phyloP scores from a whole-genome alignment of 1,284 basidiomycete genomes.

The Fomitopsis schrenkii region DNA sequence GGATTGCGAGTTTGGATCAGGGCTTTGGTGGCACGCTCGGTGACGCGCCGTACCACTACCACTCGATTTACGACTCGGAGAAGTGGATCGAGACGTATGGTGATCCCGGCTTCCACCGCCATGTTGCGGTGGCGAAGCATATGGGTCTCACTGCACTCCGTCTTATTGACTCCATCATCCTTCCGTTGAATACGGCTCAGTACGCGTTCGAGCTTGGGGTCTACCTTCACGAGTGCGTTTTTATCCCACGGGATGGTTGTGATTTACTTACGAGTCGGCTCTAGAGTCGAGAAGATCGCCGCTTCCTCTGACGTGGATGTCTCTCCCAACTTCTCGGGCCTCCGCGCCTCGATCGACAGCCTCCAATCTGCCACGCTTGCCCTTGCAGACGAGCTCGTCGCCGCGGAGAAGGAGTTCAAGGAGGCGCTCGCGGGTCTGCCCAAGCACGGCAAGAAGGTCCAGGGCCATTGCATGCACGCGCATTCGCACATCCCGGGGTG shows the following conservation, averaged over 20 bases:
- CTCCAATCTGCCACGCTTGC: slow-evolving; percentile 48
- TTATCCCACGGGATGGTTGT: not conserved
- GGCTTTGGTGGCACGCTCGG: slow-evolving; percentile 43
- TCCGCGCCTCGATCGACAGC: slow-evolving; percentile 44
- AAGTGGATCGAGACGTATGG: slow-evolving; percentile 69
- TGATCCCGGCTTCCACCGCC: slow-evolving; percentile 67
- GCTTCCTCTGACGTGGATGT: slow-evolving; percentile 9
- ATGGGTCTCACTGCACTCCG: slow-evolving; percentile 60
- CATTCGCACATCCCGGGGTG: slow-evolving; percentile 17
- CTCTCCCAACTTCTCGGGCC: slow-evolving; percentile 21
- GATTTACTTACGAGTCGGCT: not conserved
- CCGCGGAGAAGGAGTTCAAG: slow-evolving; percentile 31
- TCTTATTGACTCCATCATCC: slow-evolving; percentile 50
- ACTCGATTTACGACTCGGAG: slow-evolving; percentile 72
- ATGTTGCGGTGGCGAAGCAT: slow-evolving; percentile 69
- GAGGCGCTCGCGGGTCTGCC: slow-evolving; percentile 30
- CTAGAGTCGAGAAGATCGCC: slow-evolving; percentile 30
- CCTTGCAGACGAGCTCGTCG: slow-evolving; percentile 51
- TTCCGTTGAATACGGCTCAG: slow-evolving; percentile 75
- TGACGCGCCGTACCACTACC: slow-evolving; percentile 74
- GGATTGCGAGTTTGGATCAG: slow-evolving; percentile 51
- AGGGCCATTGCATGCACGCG: not conserved
- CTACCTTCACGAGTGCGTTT: slow-evolving; percentile 42
- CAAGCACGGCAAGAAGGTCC: not conserved
- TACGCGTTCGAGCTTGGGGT: slow-evolving; percentile 50